phyloP scores from a whole-genome alignment of 1,284 basidiomycete species.

The Vanrija pseudolonga region DNA sequence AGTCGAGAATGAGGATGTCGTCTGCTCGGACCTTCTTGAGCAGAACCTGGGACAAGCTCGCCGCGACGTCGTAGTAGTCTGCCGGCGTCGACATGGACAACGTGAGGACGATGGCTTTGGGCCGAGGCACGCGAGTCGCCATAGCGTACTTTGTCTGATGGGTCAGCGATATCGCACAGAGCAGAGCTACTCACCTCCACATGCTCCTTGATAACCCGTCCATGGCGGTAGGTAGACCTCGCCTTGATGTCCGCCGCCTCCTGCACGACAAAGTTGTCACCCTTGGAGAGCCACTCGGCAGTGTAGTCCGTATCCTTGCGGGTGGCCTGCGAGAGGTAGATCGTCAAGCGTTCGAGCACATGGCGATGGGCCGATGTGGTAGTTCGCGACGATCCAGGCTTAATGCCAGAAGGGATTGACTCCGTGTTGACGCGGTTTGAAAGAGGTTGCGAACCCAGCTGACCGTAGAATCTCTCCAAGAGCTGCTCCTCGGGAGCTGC shows the following conservation, averaged over 20 bases:
- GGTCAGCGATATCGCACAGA: slow-evolving; percentile 13
- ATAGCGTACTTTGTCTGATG: slow-evolving; percentile 63
- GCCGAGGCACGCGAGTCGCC: slow-evolving; percentile 54
- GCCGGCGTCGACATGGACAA: slow-evolving; percentile 67
- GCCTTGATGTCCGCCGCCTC: slow-evolving; percentile 54
- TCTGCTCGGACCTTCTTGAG: slow-evolving; percentile 72
- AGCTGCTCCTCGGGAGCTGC: slow-evolving; percentile 73
- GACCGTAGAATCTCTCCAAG: slow-evolving; percentile 46
- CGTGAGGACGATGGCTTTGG: slow-evolving; percentile 67
- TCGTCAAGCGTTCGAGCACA: slow-evolving; percentile 79
- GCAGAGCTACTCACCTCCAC: slow-evolving; percentile 45
- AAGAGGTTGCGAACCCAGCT: slow-evolving; percentile 61
- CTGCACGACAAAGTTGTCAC: slow-evolving; percentile 60
- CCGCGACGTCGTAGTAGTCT: slow-evolving; percentile 76
- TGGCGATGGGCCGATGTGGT: slow-evolving; percentile 46
- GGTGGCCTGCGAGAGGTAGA: slow-evolving; percentile 87
- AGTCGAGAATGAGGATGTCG: slow-evolving; percentile 70
- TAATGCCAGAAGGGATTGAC: slow-evolving; percentile 52
- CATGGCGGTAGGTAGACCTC: slow-evolving; percentile 35
- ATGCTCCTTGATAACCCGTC: slow-evolving; percentile 28
- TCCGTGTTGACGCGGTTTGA: slow-evolving; percentile 71
- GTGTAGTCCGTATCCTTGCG: slow-evolving; percentile 55
- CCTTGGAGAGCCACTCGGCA: slow-evolving; percentile 68
- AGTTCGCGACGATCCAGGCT: slow-evolving; percentile 20
- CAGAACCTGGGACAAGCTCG: slow-evolving; percentile 63